Evolutionary conservation across 2,329 filamentous ascomycete genomes (phyloP), one percentile per base, ranked within the genome.

Genomic region (Aspergillus sp.): DNA sequence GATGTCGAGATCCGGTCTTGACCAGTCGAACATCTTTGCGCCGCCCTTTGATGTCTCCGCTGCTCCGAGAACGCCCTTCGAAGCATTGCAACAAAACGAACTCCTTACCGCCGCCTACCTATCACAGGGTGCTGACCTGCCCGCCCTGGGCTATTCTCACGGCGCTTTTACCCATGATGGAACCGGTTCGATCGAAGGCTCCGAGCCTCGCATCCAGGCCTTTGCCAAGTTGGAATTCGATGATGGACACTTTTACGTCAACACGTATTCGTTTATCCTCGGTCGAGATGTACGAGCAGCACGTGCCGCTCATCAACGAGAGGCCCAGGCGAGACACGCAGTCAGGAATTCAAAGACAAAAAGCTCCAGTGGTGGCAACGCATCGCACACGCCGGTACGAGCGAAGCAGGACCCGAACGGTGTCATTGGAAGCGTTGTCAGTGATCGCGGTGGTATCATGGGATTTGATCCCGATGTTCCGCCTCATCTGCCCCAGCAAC

Each of bases 221-320:
- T 80, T 74, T 54, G 76, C 75, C 25, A 76, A 77, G 50, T 63
- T 80, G 29, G 70, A 73, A 46, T 79, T 80, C 51, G 67, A 72
- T 32, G 75, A 80, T 55, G 75, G 75, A 33, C 73, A 75, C 47
- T 80, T 76, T 51, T 78, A 78, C 49, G 72, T 78, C 58, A 76
- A 72, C 41, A 78, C 74, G 4, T 74, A 74, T 45, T 69, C 72
- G 17, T 71, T 79, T 35, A 69, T 75, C 31, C 61, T 80, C n/a
- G 75, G 74, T 26, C 71, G 76, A 51, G 75, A 80, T 54, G 64
- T 74, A 29, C 63, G 67, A 39, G 69, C 68, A 5, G 65, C 64
- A 15, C 59, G 64, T 29, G 61, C 63, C 10, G 67, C 67, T 17
- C 57, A 62, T 36, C 61, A 63, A 34, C 55, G 60, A 43, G 63